phyloP scores from a whole-genome alignment of 2,329 filamentous ascomycete species.

The Alternaria arbusti region DNA sequence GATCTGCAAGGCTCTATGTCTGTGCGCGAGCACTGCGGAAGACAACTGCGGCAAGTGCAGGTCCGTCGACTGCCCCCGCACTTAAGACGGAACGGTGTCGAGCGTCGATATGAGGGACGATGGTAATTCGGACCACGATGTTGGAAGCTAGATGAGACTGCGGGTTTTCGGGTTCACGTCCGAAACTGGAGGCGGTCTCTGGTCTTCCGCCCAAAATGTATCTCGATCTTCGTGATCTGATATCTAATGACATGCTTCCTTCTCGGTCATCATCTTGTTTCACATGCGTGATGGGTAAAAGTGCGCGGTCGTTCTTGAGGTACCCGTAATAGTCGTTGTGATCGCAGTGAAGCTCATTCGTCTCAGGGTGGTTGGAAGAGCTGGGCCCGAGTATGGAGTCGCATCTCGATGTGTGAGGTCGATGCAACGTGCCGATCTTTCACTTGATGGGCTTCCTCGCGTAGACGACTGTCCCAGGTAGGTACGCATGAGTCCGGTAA shows the following conservation, averaged over 20 bases:
- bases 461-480: slow-evolving; percentile 47
- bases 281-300: neutral
- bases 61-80: neutral
- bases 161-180: neutral
- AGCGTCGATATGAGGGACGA: neutral
- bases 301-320: neutral
- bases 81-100: neutral
- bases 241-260: neutral
- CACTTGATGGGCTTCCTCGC: slow-evolving; percentile 39
- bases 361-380: neutral
- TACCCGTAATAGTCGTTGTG: neutral
- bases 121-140: neutral
- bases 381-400: neutral
- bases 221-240: neutral
- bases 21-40: neutral
- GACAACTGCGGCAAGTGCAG: neutral
- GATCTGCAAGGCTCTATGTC: neutral
- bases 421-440: neutral
- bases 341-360: neutral
- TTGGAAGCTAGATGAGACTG: neutral
- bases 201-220: neutral
- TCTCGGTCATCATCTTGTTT: neutral
- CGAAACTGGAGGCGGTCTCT: neutral
- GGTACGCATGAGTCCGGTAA: slow-evolving; percentile 43
- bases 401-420: neutral